phyloP scores from a whole-genome alignment of 441 rosid genomes.

The Syzygium malaccense region DNA sequence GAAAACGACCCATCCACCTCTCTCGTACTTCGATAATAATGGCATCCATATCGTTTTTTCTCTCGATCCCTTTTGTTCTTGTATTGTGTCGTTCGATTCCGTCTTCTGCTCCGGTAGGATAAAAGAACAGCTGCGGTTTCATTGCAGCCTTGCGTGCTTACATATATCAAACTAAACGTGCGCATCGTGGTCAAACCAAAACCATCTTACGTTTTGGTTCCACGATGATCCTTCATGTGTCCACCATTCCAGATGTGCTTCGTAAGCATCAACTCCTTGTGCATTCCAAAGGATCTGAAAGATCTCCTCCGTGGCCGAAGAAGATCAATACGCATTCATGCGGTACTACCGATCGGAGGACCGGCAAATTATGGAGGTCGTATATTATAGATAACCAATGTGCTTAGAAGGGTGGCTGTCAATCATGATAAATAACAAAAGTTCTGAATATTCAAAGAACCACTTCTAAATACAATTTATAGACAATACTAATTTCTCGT shows the following conservation, averaged over 20 bases:
- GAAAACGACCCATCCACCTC: slow-evolving; percentile 41
- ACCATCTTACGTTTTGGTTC: not conserved
- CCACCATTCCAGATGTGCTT: not conserved
- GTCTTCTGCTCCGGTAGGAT: not conserved
- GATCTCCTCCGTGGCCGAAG: not conserved
- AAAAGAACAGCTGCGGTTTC: not conserved
- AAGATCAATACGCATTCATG: not conserved
- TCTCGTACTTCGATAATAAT: not conserved
- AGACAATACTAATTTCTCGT: not conserved
- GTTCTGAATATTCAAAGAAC: not conserved
- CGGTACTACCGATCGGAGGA: not conserved
- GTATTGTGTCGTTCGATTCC: not conserved
- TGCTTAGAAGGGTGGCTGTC: not conserved
- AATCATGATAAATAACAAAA: not conserved
- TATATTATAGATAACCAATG: not conserved
- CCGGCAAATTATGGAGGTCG: not conserved
- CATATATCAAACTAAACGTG: not conserved
- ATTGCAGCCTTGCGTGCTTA: not conserved
- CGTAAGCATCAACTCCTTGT: not conserved
- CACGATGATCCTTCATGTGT: not conserved
- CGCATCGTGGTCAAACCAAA: not conserved
- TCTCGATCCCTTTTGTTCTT: not conserved
- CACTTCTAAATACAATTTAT: not conserved
- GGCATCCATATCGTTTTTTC: not conserved
- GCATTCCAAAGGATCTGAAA: not conserved